Evolutionary conservation across 2,329 filamentous ascomycete genomes (phyloP).

Genomic region (Trichoderma atroviride): DNA sequence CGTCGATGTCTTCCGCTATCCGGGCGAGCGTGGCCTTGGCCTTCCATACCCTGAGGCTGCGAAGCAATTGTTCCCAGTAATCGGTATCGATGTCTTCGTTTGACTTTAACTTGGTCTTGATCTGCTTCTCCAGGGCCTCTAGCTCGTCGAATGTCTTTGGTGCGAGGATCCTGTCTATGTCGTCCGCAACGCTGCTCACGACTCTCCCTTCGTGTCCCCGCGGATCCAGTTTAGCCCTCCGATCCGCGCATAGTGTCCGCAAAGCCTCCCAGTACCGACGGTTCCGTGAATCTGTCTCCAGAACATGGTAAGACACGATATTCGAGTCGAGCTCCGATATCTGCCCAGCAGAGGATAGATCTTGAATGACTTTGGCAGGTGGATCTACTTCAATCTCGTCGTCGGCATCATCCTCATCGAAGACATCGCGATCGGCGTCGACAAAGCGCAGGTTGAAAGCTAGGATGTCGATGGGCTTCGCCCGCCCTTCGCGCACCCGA

Average conservation of each 20-base stretch:
- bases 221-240: conserved; percentile 66
- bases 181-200: conserved; percentile 78
- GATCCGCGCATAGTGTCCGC: conserved; percentile 79
- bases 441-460: conserved; percentile 89
- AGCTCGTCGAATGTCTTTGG: conserved; percentile 87
- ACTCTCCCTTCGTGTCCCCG: conserved; percentile 69
- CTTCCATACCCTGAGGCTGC: conserved; percentile 86
- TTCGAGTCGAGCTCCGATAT: conserved; percentile 79
- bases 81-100: conserved; percentile 94
- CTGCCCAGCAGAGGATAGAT: conserved; percentile 62
- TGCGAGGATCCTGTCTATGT: conserved; percentile 83
- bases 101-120: conserved; percentile 80
- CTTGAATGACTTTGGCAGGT: conserved; percentile 79
- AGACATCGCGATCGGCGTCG: conserved; percentile 79
- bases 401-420: conserved; percentile 82
- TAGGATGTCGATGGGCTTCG: conserved; percentile 90
- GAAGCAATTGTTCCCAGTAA: conserved; percentile 93
- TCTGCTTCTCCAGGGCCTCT: conserved; percentile 83
- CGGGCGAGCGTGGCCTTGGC: conserved; percentile 81
- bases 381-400: conserved; percentile 73
- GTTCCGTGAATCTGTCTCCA: conserved; percentile 79
- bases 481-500: conserved; percentile 85
- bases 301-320: conserved; percentile 74
- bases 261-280: conserved; percentile 92
- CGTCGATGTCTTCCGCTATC: conserved; percentile 75